Evolutionary conservation across 2,329 filamentous ascomycete genomes (phyloP).

Genomic region (Diaporthe humulicola): DNA sequence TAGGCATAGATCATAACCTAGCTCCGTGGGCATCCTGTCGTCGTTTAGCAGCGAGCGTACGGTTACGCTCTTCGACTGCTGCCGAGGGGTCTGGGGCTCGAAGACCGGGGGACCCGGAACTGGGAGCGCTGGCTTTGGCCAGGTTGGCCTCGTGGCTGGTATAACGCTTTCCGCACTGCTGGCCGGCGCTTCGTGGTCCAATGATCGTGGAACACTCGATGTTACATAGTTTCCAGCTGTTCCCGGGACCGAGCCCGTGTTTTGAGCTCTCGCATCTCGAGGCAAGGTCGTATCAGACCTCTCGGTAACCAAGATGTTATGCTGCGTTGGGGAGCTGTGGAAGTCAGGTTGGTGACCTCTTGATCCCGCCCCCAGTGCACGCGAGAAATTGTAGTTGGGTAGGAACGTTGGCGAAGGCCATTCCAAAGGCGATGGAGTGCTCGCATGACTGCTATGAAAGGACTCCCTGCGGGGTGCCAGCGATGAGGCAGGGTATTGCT

Average conservation of each 20-base stretch:
- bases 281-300: not conserved
- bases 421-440: conserved; percentile 43
- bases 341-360: conserved; percentile 18
- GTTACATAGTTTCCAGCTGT: conserved; percentile 5
- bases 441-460: conserved; percentile 42
- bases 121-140: not conserved
- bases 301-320: not conserved
- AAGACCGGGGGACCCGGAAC: conserved; percentile 1
- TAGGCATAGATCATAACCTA: conserved; percentile 66
- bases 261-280: not conserved
- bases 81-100: conserved; percentile 26
- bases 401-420: conserved; percentile 41
- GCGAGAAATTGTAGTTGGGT: conserved; percentile 28
- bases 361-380: not conserved
- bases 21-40: conserved; percentile 27
- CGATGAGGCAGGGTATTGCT: conserved; percentile 7
- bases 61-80: conserved; percentile 32
- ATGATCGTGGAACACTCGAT: not conserved
- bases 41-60: conserved; percentile 37
- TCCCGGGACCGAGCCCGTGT: not conserved
- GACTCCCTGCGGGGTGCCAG: conserved; percentile 18
- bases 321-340: not conserved
- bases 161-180: not conserved
- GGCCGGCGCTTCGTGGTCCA: not conserved
- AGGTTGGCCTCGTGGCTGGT: not conserved